These are phyloP conservation scores for Gentiana dahurica DNA, from an alignment of 257 asterid species.

Conservation along the genomic window DNA sequence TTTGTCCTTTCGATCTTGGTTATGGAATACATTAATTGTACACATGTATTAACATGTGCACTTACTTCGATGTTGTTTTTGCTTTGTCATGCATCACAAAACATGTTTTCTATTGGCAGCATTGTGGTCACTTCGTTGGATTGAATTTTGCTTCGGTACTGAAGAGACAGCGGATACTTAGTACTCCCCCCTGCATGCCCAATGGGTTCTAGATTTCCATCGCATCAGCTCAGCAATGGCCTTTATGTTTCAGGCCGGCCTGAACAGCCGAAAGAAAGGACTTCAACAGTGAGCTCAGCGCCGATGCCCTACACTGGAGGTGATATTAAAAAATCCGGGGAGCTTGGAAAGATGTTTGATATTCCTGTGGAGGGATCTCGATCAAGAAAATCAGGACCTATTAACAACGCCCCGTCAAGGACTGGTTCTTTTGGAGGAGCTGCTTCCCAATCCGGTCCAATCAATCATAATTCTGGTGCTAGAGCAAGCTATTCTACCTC, in stretches of 20 bases:
- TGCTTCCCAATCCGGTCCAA: conserved; percentile 50
- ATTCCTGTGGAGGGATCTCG: conserved; percentile 71
- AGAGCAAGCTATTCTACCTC: conserved; percentile 78
- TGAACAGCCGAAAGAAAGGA: conserved; percentile 76
- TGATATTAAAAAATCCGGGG: conserved; percentile 86
- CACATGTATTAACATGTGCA: conserved; percentile 2
- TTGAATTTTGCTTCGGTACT: conserved; percentile 3
- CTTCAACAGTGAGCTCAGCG: conserved; percentile 65
- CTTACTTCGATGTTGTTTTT: conserved; percentile 3
- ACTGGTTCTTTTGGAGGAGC: conserved; percentile 25
- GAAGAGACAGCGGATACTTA: conserved; percentile 10
- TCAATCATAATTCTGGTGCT: conserved; percentile 44
- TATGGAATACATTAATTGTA: neutral
- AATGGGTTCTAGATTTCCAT: conserved; percentile 94
- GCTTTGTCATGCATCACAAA: conserved; percentile 7
- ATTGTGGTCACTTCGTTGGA: conserved; percentile 14
- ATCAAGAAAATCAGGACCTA: conserved; percentile 82
- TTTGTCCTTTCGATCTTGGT: conserved; percentile 1
- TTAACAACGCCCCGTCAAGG: conserved; percentile 46
- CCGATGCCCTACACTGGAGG: conserved; percentile 47
- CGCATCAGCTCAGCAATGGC: conserved; percentile 93
- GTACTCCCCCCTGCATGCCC: conserved; percentile 10
- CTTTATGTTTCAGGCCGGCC: conserved; percentile 86
- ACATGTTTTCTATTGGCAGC: conserved; percentile 14
- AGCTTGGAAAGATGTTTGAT: conserved; percentile 89